Percentiles rank a stretch among this genome's conserved stretches.
Evolutionary conservation across 108 stramenopile species (phyloP).

Genomic region (Nitzschia sp.): DNA sequence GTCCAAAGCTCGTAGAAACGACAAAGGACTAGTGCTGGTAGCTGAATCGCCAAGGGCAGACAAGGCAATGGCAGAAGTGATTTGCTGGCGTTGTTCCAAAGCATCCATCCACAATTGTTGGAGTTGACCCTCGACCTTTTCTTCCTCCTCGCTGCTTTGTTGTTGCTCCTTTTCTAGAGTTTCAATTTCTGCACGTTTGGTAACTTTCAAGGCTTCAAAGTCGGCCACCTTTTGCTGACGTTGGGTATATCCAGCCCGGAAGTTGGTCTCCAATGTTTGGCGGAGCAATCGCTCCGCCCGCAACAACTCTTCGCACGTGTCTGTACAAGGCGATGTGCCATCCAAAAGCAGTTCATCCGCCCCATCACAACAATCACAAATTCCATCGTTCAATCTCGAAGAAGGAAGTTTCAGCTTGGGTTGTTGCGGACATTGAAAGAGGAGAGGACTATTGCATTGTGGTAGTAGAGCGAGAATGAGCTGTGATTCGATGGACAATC

Average conservation of each 20-base stretch:
- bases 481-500: too few species aligned
- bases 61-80: not conserved
- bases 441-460: not conserved
- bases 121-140: not conserved
- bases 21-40: not conserved
- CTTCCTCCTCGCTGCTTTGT: not conserved
- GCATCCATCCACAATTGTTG: constrained; percentile 12
- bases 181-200: constrained; percentile 22
- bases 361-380: constrained; percentile 86
- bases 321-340: constrained; percentile 31
- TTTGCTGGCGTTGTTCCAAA: not conserved
- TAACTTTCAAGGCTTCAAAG: constrained; percentile 37
- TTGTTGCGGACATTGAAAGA: constrained; percentile 65
- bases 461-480: too few species aligned
- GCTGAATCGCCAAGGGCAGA: not conserved
- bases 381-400: constrained; percentile 69
- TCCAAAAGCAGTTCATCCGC: constrained; percentile 45
- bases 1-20: constrained; percentile 21
- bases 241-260: constrained; percentile 39
- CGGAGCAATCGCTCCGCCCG: constrained; percentile 44
- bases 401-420: constrained; percentile 46
- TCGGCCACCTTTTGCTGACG: constrained; percentile 37
- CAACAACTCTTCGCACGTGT: constrained; percentile 64
- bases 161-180: constrained; percentile 21
- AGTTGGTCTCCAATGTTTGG: constrained; percentile 32